Evolutionary conservation across 106 monocot species (phyloP).

Genomic region (Vanilla planifolia): DNA sequence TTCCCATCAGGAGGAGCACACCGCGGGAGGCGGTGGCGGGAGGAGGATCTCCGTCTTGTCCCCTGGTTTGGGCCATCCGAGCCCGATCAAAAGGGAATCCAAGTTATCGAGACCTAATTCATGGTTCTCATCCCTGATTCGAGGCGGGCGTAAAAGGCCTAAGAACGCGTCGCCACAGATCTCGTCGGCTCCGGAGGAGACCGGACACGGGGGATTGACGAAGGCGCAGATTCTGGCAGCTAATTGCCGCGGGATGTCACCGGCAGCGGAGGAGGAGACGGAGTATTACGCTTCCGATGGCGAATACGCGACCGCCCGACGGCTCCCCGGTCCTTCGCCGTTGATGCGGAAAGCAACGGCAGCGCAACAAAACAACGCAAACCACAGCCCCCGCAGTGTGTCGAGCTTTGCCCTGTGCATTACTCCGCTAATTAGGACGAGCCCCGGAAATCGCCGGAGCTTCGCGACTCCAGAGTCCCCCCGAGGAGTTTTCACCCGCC

Average conservation of each 20-base stretch:
- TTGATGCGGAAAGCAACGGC: constrained; percentile 12
- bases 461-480: constrained; percentile 24
- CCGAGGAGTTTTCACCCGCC: constrained; percentile 6
- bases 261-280: constrained; percentile 9
- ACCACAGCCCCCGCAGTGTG: constrained; percentile 3
- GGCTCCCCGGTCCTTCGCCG: constrained; percentile 29
- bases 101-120: constrained; percentile 1
- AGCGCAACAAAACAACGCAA: constrained; percentile 9
- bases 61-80: constrained; percentile 18
- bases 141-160: constrained; percentile 15
- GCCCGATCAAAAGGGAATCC: constrained; percentile 10
- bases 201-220: constrained; percentile 1
- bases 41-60: constrained; percentile 28
- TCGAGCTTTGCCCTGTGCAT: constrained; percentile 47
- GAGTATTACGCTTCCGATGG: constrained; percentile 7
- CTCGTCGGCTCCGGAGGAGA: background rate
- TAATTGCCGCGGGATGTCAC: constrained; percentile 29
- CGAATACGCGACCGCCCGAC: constrained; percentile 19
- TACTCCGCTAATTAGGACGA: constrained; percentile 49
- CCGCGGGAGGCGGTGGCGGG: background rate
- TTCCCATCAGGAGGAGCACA: too few relatives aligned
- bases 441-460: constrained; percentile 20
- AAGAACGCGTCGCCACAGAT: background rate
- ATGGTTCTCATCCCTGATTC: constrained; percentile 23
- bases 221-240: background rate